Conservation (phyloP, 768 basidiomycete species). For the Glaciozyma antarctica region DNA sequence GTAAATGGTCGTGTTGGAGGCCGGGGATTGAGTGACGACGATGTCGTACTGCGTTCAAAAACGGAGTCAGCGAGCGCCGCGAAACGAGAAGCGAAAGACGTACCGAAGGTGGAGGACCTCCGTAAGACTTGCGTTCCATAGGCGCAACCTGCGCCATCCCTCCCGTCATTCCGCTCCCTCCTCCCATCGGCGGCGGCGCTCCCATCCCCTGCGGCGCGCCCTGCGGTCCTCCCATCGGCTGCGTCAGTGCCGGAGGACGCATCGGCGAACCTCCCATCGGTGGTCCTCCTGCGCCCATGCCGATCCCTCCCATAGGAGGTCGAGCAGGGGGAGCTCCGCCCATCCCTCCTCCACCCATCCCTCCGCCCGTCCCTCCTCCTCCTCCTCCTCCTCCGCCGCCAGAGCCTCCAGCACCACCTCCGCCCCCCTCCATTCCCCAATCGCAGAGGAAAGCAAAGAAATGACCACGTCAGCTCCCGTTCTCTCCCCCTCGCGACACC, state of each 20-base stretch:
- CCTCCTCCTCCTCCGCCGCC: constrained; percentile 23
- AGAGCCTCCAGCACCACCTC: constrained; percentile 23
- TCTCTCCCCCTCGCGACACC: background rate
- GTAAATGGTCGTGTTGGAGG: constrained; percentile 83
- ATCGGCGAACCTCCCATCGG: constrained; percentile 7
- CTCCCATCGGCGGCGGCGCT: background rate
- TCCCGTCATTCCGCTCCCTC: constrained; percentile 10
- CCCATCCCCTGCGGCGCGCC: background rate
- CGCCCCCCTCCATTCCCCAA: constrained; percentile 4
- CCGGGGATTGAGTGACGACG: constrained; percentile 86
- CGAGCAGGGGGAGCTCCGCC: background rate
- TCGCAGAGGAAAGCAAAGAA: background rate
- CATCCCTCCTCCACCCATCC: background rate
- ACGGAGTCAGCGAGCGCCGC: background rate
- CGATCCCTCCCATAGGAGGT: background rate
- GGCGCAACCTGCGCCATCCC: background rate
- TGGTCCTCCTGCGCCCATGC: constrained; percentile 1
- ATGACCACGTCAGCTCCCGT: background rate
- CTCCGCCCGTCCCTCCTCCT: constrained; percentile 28
- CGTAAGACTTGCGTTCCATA: background rate
- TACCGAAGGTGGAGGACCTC: background rate
- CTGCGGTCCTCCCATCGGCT: constrained; percentile 1
- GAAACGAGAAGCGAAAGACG: background rate
- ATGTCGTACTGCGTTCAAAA: constrained; percentile 54
- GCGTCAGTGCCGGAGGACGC: background rate